phyloP scores from a whole-genome alignment of 2,329 filamentous ascomycete species.

The Sclerotinia glacialis region DNA sequence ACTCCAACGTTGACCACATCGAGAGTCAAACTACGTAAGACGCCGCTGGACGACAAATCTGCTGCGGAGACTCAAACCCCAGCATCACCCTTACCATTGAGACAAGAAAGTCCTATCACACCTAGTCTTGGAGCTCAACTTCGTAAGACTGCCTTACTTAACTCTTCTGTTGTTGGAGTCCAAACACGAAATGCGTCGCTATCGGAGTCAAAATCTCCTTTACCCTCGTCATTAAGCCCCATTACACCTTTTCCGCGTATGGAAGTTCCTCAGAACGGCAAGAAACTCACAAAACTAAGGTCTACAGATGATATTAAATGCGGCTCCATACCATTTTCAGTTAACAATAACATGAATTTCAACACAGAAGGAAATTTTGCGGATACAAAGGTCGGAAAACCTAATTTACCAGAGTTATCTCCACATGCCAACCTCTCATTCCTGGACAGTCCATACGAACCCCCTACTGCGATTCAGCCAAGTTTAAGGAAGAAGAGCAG shows the following conservation, averaged over 20 bases:
- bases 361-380: no score
- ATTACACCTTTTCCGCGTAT: not conserved
- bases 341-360: not conserved
- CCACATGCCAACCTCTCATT: conserved; percentile 9
- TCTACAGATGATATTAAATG: not conserved
- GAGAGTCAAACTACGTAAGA: conserved; percentile 4
- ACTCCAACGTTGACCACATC: not conserved
- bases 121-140: not conserved
- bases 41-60: not conserved
- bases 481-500: conserved; percentile 5
- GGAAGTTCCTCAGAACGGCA: not conserved
- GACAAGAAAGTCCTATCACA: conserved; percentile 4
- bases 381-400: not conserved
- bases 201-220: not conserved
- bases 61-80: not conserved
- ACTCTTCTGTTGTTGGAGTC: not conserved
- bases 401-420: not conserved
- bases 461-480: not conserved
- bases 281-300: not conserved
- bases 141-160: not conserved
- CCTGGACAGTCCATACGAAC: conserved; percentile 16
- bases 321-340: not conserved
- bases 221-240: not conserved
- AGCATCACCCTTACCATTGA: not conserved
- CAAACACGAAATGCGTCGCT: not conserved